A percentile compares a stretch with the other conserved stretches of the same genome.
phyloP scores from a whole-genome alignment of 1,284 basidiomycete genomes.

The Lignosus rhinocerotis region DNA sequence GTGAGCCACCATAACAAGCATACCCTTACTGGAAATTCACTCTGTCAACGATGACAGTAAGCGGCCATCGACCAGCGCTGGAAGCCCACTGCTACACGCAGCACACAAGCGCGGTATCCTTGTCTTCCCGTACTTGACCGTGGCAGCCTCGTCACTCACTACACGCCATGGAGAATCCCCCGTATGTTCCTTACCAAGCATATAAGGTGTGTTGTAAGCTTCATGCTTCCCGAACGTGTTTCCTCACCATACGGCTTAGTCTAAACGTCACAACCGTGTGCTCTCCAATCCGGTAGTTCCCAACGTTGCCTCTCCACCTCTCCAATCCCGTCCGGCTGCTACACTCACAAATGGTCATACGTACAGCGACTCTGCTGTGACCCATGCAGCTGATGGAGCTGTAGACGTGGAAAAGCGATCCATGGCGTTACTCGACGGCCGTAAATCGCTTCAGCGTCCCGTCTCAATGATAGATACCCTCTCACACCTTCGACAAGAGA shows the following conservation, averaged over 20 bases:
- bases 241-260: constrained; percentile 39
- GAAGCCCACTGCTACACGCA: constrained; percentile 20
- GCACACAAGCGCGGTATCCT: constrained; percentile 1
- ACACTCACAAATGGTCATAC: constrained; percentile 23
- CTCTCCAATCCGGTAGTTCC: constrained; percentile 42
- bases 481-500: constrained; percentile 11
- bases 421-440: constrained; percentile 15
- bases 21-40: background rate
- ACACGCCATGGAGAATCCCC: constrained; percentile 27
- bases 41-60: constrained; percentile 8
- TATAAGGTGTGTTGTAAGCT: constrained; percentile 53
- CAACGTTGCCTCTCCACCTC: constrained; percentile 35
- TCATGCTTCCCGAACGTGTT: constrained; percentile 1
- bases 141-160: background rate
- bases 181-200: constrained; percentile 67
- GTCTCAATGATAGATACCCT: constrained; percentile 24
- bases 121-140: background rate
- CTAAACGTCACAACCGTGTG: constrained; percentile 68
- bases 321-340: constrained; percentile 20
- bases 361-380: constrained; percentile 24
- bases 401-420: constrained; percentile 21
- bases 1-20: background rate
- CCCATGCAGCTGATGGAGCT: constrained; percentile 16
- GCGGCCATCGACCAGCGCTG: constrained; percentile 15
- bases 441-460: constrained; percentile 16